Conservation (phyloP, 2,329 filamentous ascomycete genomes). For the Diplodia mutila region DNA sequence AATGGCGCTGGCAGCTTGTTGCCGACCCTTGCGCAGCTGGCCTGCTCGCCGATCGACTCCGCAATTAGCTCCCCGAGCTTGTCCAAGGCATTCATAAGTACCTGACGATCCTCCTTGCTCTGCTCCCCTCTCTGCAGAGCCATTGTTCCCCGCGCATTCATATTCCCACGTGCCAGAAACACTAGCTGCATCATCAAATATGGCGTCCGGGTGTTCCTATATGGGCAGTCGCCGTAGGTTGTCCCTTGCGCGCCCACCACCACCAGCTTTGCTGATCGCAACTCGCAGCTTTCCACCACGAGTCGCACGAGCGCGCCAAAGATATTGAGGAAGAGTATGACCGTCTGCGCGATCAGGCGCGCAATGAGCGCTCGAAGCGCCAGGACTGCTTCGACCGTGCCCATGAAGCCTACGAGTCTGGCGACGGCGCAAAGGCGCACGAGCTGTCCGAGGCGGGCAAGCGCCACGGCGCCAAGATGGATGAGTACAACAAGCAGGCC, state of each 20-base stretch:
- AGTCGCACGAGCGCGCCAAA: constrained; percentile 47
- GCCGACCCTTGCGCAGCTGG: background rate
- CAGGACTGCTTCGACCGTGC: constrained; percentile 70
- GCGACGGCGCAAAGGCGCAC: constrained; percentile 84
- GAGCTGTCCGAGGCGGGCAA: constrained; percentile 84
- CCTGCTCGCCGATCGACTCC: constrained; percentile 2
- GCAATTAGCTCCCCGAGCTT: constrained; percentile 7
- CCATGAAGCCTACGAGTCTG: constrained; percentile 77
- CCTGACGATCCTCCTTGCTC: constrained; percentile 10
- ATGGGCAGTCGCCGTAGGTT: constrained; percentile 5
- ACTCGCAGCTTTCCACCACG: constrained; percentile 72
- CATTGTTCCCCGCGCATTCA: background rate
- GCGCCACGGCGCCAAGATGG: constrained; percentile 79
- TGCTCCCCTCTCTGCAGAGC: background rate
- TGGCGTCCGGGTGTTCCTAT: constrained; percentile 14
- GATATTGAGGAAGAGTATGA: constrained; percentile 87
- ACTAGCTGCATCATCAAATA: background rate
- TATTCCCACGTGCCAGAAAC: background rate
- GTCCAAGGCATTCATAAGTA: constrained; percentile 7
- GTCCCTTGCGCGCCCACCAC: background rate
- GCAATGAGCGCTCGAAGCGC: constrained; percentile 78
- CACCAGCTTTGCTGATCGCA: background rate
- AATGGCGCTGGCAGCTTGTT: background rate
- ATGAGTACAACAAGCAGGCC: constrained; percentile 87
- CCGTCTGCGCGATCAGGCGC: constrained; percentile 80